Percentiles rank a stretch among this genome's conserved stretches.
Conservation (phyloP, 2,329 filamentous ascomycete genomes). For the Ceratocystis ficicola region DNA sequence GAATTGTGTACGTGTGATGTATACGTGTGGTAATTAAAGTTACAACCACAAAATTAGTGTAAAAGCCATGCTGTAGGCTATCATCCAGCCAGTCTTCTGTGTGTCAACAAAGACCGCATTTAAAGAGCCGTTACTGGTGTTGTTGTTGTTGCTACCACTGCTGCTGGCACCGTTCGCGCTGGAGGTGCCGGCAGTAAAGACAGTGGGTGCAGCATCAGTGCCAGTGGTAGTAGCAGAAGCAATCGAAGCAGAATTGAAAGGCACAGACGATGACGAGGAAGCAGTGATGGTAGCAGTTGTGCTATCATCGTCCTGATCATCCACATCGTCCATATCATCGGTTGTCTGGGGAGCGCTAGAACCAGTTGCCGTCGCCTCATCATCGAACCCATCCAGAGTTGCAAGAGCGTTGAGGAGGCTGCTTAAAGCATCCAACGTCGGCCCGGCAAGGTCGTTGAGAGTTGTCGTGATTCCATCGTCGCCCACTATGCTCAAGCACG, state of each 20-base stretch:
- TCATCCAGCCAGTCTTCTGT: neutral
- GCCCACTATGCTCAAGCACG: neutral
- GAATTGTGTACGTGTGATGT: no score
- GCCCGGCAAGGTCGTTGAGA: neutral
- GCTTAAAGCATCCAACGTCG: neutral
- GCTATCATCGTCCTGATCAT: neutral
- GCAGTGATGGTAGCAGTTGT: neutral
- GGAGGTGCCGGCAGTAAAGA: neutral
- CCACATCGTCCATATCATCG: neutral
- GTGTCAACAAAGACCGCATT: neutral
- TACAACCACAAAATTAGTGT: neutral
- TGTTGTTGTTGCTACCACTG: no score
- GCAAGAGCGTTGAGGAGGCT: neutral
- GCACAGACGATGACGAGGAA: neutral
- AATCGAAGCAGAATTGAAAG: neutral
- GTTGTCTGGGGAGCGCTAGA: neutral
- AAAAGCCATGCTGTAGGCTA: neutral
- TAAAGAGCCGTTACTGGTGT: neutral
- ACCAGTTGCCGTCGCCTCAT: neutral
- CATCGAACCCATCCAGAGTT: neutral
- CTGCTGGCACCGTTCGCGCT: neutral
- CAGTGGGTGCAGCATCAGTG: neutral
- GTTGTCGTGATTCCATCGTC: constrained; percentile 10
- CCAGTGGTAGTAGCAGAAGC: neutral
- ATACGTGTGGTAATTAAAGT: no score